phyloP scores from a whole-genome alignment of 192 early-diverging fungal species.

The Coemansia sp. region DNA sequence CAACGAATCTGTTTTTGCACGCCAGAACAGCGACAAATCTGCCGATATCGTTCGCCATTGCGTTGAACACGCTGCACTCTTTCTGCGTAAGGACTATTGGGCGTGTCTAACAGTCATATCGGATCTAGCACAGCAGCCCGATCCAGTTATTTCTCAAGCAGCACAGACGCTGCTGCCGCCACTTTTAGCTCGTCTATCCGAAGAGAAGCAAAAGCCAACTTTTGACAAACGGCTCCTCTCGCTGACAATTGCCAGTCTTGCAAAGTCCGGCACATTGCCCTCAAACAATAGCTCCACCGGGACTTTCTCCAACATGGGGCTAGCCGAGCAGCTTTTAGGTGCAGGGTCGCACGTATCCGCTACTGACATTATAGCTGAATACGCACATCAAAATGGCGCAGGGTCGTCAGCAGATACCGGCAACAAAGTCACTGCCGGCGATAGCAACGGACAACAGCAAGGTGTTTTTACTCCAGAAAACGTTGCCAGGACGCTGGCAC shows the following conservation, averaged over 20 bases:
- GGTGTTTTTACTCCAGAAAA: conserved; percentile 21
- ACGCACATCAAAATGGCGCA: conserved; percentile 14
- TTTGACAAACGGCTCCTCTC: conserved; percentile 8
- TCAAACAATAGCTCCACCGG: neutral
- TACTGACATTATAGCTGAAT: conserved; percentile 27
- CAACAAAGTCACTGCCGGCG: conserved; percentile 4
- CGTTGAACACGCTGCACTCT: conserved; percentile 14
- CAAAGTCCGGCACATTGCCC: conserved; percentile 8
- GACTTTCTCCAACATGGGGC: conserved; percentile 31
- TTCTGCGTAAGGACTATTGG: conserved; percentile 37
- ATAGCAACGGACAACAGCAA: conserved; percentile 4
- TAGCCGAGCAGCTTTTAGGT: conserved; percentile 41
- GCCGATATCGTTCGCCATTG: conserved; percentile 6
- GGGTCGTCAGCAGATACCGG: neutral
- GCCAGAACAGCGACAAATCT: neutral
- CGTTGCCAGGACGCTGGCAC: conserved; percentile 37
- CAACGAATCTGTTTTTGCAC: neutral
- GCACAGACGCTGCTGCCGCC: conserved; percentile 26
- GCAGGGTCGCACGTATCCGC: conserved; percentile 32
- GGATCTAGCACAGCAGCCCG: conserved; percentile 13
- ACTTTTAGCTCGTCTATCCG: conserved; percentile 27
- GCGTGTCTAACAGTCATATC: conserved; percentile 30
- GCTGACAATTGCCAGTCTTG: conserved; percentile 28
- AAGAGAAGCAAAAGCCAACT: conserved; percentile 23
- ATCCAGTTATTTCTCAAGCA: conserved; percentile 16